A percentile compares a stretch with the other conserved stretches of the same genome.
Evolutionary conservation across 441 rosid genomes (phyloP).

Genomic region (Sinapis alba): DNA sequence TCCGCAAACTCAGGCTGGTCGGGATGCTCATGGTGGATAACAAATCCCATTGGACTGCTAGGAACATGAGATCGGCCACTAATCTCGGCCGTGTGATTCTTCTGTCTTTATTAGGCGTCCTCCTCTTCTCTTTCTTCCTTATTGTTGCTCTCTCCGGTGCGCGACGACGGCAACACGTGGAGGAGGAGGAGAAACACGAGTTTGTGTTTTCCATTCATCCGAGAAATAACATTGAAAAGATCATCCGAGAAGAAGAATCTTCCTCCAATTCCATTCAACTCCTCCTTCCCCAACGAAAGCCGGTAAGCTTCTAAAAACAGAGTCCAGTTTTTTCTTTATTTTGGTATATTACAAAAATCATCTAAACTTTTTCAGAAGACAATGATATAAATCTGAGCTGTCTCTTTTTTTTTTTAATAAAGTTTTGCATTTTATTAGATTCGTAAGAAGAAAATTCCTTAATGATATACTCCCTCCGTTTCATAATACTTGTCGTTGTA

Average conservation of each 20-base stretch:
- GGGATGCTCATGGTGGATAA: constrained; percentile 50
- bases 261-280: constrained; percentile 1
- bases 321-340: background rate
- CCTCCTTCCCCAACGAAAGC: background rate
- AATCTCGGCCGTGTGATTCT: constrained; percentile 52
- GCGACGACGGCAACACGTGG: constrained; percentile 4
- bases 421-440: background rate
- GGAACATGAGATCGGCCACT: constrained; percentile 52
- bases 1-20: constrained; percentile 41
- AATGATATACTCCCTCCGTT: too few species aligned
- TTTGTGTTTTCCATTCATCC: constrained; percentile 52
- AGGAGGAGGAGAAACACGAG: constrained; percentile 34
- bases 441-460: background rate
- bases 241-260: constrained; percentile 49
- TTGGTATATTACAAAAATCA: background rate
- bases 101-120: constrained; percentile 39
- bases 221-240: constrained; percentile 45
- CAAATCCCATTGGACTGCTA: constrained; percentile 48
- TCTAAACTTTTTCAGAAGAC: background rate
- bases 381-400: background rate
- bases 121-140: constrained; percentile 43
- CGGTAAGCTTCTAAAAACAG: constrained; percentile 18
- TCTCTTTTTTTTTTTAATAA: background rate
- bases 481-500: too few species aligned
- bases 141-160: constrained; percentile 33